A percentile compares a stretch with the other conserved stretches of the same genome.
Evolutionary conservation across 2,329 filamentous ascomycete genomes (phyloP).

Genomic region (Ophiostoma perfectum): DNA sequence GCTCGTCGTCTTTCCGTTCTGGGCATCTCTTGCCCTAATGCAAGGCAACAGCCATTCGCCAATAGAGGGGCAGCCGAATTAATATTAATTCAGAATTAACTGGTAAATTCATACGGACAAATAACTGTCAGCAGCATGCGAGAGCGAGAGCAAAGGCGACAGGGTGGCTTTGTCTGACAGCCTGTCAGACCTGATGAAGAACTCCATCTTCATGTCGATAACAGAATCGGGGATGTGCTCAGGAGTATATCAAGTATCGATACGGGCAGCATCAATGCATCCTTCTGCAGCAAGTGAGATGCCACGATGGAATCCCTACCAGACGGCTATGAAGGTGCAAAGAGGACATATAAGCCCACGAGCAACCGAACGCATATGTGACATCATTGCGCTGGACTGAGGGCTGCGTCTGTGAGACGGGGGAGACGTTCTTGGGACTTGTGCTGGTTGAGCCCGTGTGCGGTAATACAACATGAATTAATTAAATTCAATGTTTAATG

Average conservation of each 20-base stretch:
- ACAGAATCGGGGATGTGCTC: too few species aligned
- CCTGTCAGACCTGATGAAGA: too few species aligned
- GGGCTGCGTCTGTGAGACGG: too few species aligned
- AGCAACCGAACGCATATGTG: not conserved
- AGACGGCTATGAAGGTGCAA: too few species aligned
- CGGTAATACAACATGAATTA: not conserved
- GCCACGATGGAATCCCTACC: too few species aligned
- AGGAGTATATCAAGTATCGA: too few species aligned
- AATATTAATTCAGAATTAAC: not conserved
- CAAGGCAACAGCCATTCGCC: conserved; percentile 25
- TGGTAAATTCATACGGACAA: not conserved
- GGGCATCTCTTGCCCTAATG: conserved; percentile 23
- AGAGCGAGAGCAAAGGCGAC: not conserved
- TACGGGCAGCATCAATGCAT: too few species aligned
- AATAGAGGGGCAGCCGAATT: conserved; percentile 18
- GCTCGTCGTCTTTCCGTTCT: conserved; percentile 7
- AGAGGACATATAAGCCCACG: not conserved
- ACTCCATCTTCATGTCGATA: too few species aligned
- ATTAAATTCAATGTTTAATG: not conserved
- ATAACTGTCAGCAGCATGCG: not conserved
- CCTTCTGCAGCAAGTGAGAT: too few species aligned
- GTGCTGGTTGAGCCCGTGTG: not conserved
- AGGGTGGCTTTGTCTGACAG: not conserved
- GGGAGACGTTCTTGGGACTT: not conserved
- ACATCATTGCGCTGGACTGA: not conserved